Evolutionary conservation across 1,284 basidiomycete species (phyloP), one percentile per base, ranked within the genome.

Genomic region (Ganoderma resinaceum): DNA sequence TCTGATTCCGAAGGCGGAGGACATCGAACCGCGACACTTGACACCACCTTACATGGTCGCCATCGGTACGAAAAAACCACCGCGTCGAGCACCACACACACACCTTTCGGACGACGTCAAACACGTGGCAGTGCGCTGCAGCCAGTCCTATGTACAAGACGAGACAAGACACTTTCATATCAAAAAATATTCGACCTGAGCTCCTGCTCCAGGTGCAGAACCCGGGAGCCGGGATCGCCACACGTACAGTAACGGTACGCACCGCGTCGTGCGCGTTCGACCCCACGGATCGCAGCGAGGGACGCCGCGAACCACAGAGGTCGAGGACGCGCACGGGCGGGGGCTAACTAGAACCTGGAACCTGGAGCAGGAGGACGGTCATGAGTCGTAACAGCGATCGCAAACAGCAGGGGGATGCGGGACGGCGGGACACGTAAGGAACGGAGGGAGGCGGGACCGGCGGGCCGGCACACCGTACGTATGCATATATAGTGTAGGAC

Each of bases 341-440:
- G n/a, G n/a, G 23, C 20, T 2, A 14, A 18, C 26, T 29, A 9
- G 29, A 35, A 31, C 26, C 16, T 20, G 53, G 31, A 35, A 16
- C 14, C 31, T n/a, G 33, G 55, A 37, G 33, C 31, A n/a, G 31
- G 55, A 23, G 18, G 55, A 58, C 23, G 20, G 55, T 58, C 55
- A 31, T 58, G 55, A 58, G 55, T 58, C 55, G 55, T 58, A 58
- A 58, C 55, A 16, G 55, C 29, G 20, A 58, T 37, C 55, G 29
- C 33, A 31, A 23, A 26, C 16, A 37, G 33, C 16, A n/a, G 55
- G 37, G 20, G 20, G 52, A 29, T 29, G 23, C 14, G 52, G 29
- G 52, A 26, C 16, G 23, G 46, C 14, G 52, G 29, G 52, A 26
- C 16, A 11, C 23, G 26, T 55, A 55, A 55, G 1, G 52, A 58